Percentiles rank a stretch among this genome's conserved stretches.
Conservation (phyloP, 768 basidiomycete genomes). For the Russula compacta region DNA sequence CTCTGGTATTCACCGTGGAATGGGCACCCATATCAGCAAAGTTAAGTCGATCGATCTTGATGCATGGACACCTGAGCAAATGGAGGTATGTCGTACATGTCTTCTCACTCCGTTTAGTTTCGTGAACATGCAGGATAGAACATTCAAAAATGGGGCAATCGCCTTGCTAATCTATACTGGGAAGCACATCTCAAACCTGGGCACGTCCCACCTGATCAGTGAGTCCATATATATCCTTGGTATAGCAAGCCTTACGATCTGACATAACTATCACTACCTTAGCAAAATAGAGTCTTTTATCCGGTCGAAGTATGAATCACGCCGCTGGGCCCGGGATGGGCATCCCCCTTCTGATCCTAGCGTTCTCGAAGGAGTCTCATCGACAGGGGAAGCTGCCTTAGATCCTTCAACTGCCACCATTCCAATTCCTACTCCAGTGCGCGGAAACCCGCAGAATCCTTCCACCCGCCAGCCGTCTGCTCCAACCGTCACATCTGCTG, state of each 20-base stretch:
- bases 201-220: conserved; percentile 94
- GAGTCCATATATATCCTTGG: conserved; percentile 28
- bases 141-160: conserved; percentile 93
- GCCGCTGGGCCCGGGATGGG: conserved; percentile 89
- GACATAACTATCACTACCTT: conserved; percentile 3
- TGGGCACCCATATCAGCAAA: conserved; percentile 97
- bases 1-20: conserved; percentile 92
- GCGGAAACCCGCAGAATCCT: conserved; percentile 26
- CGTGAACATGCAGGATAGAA: conserved; percentile 34
- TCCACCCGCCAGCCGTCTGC: conserved; percentile 25
- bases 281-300: conserved; percentile 99
- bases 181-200: conserved; percentile 90
- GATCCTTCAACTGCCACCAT: conserved; percentile 14
- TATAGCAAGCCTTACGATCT: not conserved
- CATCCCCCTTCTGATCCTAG: conserved; percentile 78
- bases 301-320: conserved; percentile 91
- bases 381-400: conserved; percentile 21
- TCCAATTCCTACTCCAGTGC: conserved; percentile 21
- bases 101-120: not conserved
- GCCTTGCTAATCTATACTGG: conserved; percentile 91
- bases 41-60: conserved; percentile 98
- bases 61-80: conserved; percentile 96
- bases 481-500: conserved; percentile 19
- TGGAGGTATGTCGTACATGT: conserved; percentile 50
- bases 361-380: conserved; percentile 45